These are phyloP conservation scores for Parafenestella ontariensis DNA, from an alignment of 2,329 filamentous ascomycete genomes.

Conservation along the genomic window DNA sequence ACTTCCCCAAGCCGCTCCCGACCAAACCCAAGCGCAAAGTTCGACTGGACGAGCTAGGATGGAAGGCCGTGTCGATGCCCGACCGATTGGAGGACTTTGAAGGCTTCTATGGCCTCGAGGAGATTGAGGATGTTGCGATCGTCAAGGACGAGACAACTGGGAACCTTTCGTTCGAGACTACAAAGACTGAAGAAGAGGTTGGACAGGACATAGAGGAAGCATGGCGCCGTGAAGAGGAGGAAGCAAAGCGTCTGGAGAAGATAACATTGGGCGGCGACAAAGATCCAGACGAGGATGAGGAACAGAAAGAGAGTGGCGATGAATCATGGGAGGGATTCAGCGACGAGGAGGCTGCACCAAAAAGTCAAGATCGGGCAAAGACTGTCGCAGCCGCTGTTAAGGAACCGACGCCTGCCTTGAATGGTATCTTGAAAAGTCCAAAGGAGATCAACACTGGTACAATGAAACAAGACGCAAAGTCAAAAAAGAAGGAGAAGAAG, in stretches of 20 bases:
- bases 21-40: slow-evolving; percentile 42
- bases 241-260: slow-evolving; percentile 26
- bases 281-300: background rate
- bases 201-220: slow-evolving; percentile 29
- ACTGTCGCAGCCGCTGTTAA: slow-evolving; percentile 45
- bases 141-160: slow-evolving; percentile 65
- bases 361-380: too few relatives aligned
- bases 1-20: slow-evolving; percentile 16
- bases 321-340: slow-evolving; percentile 39
- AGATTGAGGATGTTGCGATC: slow-evolving; percentile 91
- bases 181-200: slow-evolving; percentile 37
- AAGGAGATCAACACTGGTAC: slow-evolving; percentile 22
- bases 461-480: slow-evolving; percentile 21
- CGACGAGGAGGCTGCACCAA: slow-evolving; percentile 20
- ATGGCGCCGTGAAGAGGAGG: slow-evolving; percentile 29
- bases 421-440: slow-evolving; percentile 10
- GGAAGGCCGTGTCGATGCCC: slow-evolving; percentile 71
- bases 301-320: slow-evolving; percentile 13
- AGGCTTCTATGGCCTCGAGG: slow-evolving; percentile 90
- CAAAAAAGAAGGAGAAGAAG: slow-evolving; percentile 37
- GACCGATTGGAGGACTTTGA: slow-evolving; percentile 88
- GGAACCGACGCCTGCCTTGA: slow-evolving; percentile 51
- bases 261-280: slow-evolving; percentile 27
- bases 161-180: slow-evolving; percentile 50
- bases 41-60: slow-evolving; percentile 62